Conservation (phyloP, 495 filamentous ascomycete species). For the Talaromyces thailandensis region DNA sequence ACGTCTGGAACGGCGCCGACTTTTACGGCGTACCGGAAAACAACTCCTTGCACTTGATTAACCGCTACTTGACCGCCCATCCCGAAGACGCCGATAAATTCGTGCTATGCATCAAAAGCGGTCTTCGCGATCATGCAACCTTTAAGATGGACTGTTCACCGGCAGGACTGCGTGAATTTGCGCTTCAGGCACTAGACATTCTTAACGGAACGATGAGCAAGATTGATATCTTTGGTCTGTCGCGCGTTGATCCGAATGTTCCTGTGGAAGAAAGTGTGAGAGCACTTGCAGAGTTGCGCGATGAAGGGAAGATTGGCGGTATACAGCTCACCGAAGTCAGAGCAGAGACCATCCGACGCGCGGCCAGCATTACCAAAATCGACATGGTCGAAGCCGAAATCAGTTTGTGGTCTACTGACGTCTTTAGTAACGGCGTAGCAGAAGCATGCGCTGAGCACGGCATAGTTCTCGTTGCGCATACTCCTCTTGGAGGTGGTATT, state of each 20-base stretch:
- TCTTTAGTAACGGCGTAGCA: slow-evolving; percentile 57
- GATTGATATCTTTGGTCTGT: slow-evolving; percentile 64
- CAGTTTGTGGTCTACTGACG: slow-evolving; percentile 49
- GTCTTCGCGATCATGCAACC: slow-evolving; percentile 19
- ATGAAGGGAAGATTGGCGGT: slow-evolving; percentile 44
- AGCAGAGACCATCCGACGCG: slow-evolving; percentile 56
- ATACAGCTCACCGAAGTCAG: slow-evolving; percentile 56
- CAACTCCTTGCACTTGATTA: slow-evolving; percentile 50
- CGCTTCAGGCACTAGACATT: slow-evolving; percentile 45
- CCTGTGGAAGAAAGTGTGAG: slow-evolving; percentile 43
- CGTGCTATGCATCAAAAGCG: slow-evolving; percentile 58
- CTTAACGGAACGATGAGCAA: slow-evolving; percentile 56
- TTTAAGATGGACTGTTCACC: slow-evolving; percentile 36
- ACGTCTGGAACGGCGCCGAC: slow-evolving; percentile 32
- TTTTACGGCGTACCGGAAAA: slow-evolving; percentile 26
- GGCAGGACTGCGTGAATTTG: slow-evolving; percentile 37
- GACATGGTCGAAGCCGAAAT: slow-evolving; percentile 63
- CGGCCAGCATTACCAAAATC: slow-evolving; percentile 50
- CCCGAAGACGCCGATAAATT: slow-evolving; percentile 60
- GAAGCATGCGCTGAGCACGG: slow-evolving; percentile 48
- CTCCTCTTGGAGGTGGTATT: slow-evolving; percentile 37
- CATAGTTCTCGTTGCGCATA: slow-evolving; percentile 53
- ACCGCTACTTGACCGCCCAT: slow-evolving; percentile 57
- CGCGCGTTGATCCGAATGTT: slow-evolving; percentile 52
- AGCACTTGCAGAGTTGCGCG: slow-evolving; percentile 25